phyloP scores from a whole-genome alignment of 2,329 filamentous ascomycete species.

The Elsinoe ampelina region DNA sequence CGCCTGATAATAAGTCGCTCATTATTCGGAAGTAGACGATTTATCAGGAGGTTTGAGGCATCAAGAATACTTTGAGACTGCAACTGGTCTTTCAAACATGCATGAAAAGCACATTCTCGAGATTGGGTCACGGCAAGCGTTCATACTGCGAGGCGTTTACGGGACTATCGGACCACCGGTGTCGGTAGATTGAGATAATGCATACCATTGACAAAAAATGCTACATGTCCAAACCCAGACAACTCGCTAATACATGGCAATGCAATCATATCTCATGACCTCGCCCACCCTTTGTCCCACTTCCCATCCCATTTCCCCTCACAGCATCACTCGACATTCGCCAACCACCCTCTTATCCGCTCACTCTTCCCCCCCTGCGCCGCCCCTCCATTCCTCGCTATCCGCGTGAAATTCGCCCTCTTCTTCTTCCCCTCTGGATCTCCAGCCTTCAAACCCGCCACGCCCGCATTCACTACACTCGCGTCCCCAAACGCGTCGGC shows the following conservation, averaged over 20 bases:
- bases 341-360: conserved; percentile 9
- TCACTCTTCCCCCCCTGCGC: conserved; percentile 2
- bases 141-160: no score
- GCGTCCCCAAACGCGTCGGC: conserved; percentile 28
- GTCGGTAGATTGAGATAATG: no score
- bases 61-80: no score
- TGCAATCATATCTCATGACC: background rate
- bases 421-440: conserved; percentile 1
- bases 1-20: conserved; percentile 1
- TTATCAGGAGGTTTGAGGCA: no score
- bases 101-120: no score
- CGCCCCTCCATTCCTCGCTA: conserved; percentile 11
- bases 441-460: background rate
- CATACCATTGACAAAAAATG: no score
- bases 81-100: no score
- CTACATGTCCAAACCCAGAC: no score
- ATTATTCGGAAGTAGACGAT: conserved; percentile 2
- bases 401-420: conserved; percentile 2
- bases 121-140: no score
- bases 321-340: conserved; percentile 1
- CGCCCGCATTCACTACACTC: conserved; percentile 22
- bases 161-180: no score
- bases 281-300: background rate
- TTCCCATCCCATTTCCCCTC: background rate
- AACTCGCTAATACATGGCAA: background rate